These are phyloP conservation scores for Dactylellina sp. DNA, from an alignment of 2,329 filamentous ascomycete species.

Conservation along the genomic window DNA sequence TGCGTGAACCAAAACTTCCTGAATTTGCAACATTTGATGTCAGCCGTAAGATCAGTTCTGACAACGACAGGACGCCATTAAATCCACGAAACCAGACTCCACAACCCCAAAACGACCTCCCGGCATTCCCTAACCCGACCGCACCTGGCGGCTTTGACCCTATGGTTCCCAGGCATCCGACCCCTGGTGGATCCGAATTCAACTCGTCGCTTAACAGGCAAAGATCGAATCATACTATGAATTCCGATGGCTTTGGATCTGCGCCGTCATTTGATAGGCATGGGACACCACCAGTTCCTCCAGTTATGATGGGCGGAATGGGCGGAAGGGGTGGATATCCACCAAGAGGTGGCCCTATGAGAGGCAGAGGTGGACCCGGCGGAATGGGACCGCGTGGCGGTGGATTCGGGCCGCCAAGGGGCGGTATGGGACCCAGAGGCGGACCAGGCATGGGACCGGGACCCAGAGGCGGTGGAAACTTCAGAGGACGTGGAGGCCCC, in stretches of 20 bases:
- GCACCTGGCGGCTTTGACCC: constrained; percentile 53
- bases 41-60: constrained; percentile 45
- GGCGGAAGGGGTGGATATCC: constrained; percentile 54
- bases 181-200: constrained; percentile 39
- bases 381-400: constrained; percentile 52
- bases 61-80: constrained; percentile 59
- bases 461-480: constrained; percentile 35
- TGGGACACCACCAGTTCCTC: constrained; percentile 43
- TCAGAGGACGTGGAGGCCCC: constrained; percentile 54
- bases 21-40: constrained; percentile 61
- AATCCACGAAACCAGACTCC: constrained; percentile 57
- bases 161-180: constrained; percentile 48
- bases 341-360: constrained; percentile 50
- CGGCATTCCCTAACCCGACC: constrained; percentile 39
- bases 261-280: constrained; percentile 49
- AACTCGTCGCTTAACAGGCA: constrained; percentile 45
- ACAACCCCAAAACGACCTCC: constrained; percentile 45
- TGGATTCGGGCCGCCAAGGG: constrained; percentile 53
- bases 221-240: constrained; percentile 56
- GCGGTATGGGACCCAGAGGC: constrained; percentile 52
- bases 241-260: constrained; percentile 48
- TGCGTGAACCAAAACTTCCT: constrained; percentile 58
- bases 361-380: constrained; percentile 51
- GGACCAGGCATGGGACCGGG: constrained; percentile 49
- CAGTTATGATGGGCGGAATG: constrained; percentile 29